Percentiles rank a stretch among this genome's conserved stretches.
These are phyloP conservation scores for Penicillium brevicompactum DNA, from an alignment of 2,329 filamentous ascomycete species.

Conservation along the genomic window DNA sequence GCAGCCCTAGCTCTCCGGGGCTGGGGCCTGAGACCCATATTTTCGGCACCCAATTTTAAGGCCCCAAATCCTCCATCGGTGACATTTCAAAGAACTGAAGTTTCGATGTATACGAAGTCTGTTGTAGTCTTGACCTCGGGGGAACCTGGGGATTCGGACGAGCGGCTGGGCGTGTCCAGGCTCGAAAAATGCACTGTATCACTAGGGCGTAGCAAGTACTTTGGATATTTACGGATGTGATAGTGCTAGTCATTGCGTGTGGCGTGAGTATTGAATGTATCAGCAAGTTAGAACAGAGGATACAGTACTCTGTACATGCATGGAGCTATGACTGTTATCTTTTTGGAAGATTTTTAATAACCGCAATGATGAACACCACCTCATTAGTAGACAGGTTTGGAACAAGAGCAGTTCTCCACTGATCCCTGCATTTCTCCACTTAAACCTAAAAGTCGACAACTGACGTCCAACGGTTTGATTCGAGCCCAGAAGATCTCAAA, in stretches of 20 bases:
- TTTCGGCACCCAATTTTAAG: neutral
- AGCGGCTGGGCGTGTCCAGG: neutral
- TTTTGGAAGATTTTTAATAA: no score
- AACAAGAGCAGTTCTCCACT: neutral
- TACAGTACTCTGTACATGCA: no score
- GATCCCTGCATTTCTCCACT: neutral
- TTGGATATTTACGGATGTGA: neutral
- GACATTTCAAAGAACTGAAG: neutral
- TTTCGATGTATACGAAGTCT: neutral
- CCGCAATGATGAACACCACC: neutral
- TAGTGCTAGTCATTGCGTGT: neutral
- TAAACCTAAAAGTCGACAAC: neutral
- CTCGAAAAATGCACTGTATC: neutral
- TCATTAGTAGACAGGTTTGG: neutral
- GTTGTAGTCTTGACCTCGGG: neutral
- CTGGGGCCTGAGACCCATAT: neutral
- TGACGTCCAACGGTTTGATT: neutral
- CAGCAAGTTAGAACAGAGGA: no score
- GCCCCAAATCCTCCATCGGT: neutral
- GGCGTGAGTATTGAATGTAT: neutral
- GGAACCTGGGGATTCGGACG: neutral
- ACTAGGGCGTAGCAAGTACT: neutral
- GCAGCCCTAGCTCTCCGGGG: neutral
- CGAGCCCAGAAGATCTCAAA: neutral
- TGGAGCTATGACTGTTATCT: no score